Evolutionary conservation across 495 filamentous ascomycete species (phyloP), one percentile per base, ranked within the genome.

Genomic region (Penicillium macrosclerotiorum): DNA sequence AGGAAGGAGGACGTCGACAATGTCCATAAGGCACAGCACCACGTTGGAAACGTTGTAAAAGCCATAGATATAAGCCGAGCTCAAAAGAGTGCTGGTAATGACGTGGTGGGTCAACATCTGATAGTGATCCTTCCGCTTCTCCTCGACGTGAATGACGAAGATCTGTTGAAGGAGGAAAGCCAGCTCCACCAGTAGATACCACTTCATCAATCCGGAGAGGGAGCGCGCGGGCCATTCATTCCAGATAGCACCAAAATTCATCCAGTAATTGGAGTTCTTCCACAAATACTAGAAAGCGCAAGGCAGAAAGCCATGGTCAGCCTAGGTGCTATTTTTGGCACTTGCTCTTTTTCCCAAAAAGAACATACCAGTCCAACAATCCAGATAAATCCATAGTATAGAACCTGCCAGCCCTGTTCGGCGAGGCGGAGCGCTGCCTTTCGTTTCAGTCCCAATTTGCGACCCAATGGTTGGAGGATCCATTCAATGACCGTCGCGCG

Each of bases 71-170:
- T 97, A 98, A 34, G 84, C 88, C 11, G 78, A 75, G 52, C 83
- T 81, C 39, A 97, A 82, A 32, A 98, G 77, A 14, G 73, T 71
- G 64, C 83, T 86, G 16, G 93, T 98, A 57, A 96, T 82, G 55
- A 96, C 79, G 64, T 98, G 93, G 65, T 98, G 93, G 8, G 83
- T 84, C 45, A 97, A 82, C 94, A 96, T 96, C 63, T 97, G 93
- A 62, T 81, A 84, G 64, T 95, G 85, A 57, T 98, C 93, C 67
- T 98, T 98, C 39, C 93, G 77, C 49, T 86, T 79, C 67, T 94
- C 84, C 64, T 98, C 94, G 47, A 97, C 86, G 67, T 97, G 85
- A 59, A 98, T 85, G 35, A 96, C 88, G 30, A 97, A 67, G 48
- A 98, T 86, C 69, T 95, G 90, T 67, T 98, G 94, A 14, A 96